Conservation (phyloP, 208 protist genomes). For the Leishmania mexicana region DNA sequence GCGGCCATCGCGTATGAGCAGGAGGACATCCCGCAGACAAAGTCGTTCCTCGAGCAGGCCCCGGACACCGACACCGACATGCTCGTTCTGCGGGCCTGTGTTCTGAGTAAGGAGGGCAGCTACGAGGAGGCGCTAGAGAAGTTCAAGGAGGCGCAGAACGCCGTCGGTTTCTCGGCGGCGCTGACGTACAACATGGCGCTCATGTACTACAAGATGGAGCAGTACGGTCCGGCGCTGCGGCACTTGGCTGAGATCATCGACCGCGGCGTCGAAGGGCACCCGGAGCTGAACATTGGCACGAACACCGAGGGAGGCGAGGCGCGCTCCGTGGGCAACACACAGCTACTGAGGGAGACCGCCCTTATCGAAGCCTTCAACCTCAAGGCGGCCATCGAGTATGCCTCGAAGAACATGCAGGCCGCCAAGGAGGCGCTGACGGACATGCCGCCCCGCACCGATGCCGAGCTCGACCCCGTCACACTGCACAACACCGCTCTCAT, state of each 20-base stretch:
- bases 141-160: slow-evolving; percentile 94
- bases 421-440: slow-evolving; percentile 96
- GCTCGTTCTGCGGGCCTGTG: slow-evolving; percentile 88
- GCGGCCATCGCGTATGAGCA: slow-evolving; percentile 93
- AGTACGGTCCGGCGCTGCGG: slow-evolving; percentile 94
- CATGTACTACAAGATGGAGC: slow-evolving; percentile 95
- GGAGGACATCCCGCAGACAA: slow-evolving; percentile 91
- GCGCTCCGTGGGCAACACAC: slow-evolving; percentile 95
- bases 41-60: slow-evolving; percentile 88
- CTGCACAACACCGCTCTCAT: slow-evolving; percentile 98
- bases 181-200: slow-evolving; percentile 97
- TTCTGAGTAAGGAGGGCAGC: slow-evolving; percentile 91
- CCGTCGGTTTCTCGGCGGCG: slow-evolving; percentile 88
- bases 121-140: slow-evolving; percentile 93
- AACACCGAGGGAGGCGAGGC: slow-evolving; percentile 94
- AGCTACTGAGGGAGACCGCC: slow-evolving; percentile 94
- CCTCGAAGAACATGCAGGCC: slow-evolving; percentile 88
- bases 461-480: slow-evolving; percentile 97
- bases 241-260: slow-evolving; percentile 97
- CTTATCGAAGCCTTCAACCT: slow-evolving; percentile 98
- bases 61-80: slow-evolving; percentile 86
- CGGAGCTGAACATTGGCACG: slow-evolving; percentile 93
- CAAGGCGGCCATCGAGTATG: slow-evolving; percentile 97
- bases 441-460: slow-evolving; percentile 96
- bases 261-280: slow-evolving; percentile 94